Evolutionary conservation across 805 yeast genomes (phyloP).

Genomic region (Henningerozyma blattae): DNA sequence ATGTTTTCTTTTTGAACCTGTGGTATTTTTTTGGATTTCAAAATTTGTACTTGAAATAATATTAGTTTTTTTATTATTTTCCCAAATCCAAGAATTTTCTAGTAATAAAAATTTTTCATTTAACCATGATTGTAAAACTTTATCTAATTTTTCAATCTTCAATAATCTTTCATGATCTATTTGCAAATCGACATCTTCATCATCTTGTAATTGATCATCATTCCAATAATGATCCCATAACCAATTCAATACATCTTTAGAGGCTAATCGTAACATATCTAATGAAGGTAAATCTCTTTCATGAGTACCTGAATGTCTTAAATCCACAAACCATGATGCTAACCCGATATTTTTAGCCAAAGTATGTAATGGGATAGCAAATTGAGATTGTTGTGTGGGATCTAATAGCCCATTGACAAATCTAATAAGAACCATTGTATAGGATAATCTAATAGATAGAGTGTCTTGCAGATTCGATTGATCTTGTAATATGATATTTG

Average conservation of each 20-base stretch:
- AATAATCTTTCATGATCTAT: conserved; percentile 1
- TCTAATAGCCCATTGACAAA: conserved; percentile 89
- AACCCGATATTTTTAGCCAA: conserved; percentile 58
- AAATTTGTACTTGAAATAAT: conserved; percentile 16
- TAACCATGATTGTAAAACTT: conserved; percentile 2
- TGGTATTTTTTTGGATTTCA: conserved; percentile 39
- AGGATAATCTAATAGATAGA: conserved; percentile 34
- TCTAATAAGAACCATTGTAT: conserved; percentile 64
- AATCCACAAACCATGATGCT: conserved; percentile 77
- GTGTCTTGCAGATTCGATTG: conserved; percentile 12
- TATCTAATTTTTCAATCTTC: conserved; percentile 1
- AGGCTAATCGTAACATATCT: conserved; percentile 50
- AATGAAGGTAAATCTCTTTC: conserved; percentile 62
- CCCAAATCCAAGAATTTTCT: conserved; percentile 12
- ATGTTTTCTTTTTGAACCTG: conserved; percentile 35
- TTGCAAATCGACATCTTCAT: conserved; percentile 8
- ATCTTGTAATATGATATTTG: conserved; percentile 37
- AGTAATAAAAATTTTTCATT: conserved; percentile 2
- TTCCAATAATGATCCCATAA: conserved; percentile 64
- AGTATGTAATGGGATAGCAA: conserved; percentile 66
- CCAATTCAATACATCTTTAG: conserved; percentile 62
- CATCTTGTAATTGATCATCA: conserved; percentile 17
- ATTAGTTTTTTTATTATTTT: conserved; percentile 4
- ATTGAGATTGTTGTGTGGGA: conserved; percentile 67
- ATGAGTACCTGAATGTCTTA: conserved; percentile 86